Percentiles rank a stretch among this genome's conserved stretches.
Conservation (phyloP, 1,139 yeast species). For the Lizanozyma gosingica region DNA sequence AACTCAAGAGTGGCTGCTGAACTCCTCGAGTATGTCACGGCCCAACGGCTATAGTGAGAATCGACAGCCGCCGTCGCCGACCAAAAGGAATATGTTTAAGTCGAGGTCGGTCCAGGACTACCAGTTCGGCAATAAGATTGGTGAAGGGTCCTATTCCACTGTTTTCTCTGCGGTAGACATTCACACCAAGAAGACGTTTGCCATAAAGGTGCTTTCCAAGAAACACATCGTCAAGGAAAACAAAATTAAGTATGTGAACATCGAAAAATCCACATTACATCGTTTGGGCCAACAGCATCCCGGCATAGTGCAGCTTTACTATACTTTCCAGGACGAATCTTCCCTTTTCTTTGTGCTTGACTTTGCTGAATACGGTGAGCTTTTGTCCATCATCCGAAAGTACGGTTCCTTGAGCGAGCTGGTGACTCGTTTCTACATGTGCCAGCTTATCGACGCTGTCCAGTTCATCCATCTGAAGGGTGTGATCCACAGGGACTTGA, state of each 20-base stretch:
- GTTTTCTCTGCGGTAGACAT: conserved; percentile 82
- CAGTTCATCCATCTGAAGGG: conserved; percentile 67
- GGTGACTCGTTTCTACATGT: conserved; percentile 64
- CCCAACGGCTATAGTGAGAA: neutral
- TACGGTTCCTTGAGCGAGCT: conserved; percentile 72
- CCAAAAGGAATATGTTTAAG: conserved; percentile 7
- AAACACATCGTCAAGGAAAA: conserved; percentile 91
- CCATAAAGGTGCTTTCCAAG: conserved; percentile 86
- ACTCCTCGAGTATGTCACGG: too few species aligned
- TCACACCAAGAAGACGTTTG: conserved; percentile 66
- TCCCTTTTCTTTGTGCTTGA: conserved; percentile 88
- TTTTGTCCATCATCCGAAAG: conserved; percentile 68
- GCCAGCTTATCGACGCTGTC: conserved; percentile 56
- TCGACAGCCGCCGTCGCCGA: neutral
- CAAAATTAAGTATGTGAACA: conserved; percentile 91
- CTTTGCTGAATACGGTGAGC: conserved; percentile 88
- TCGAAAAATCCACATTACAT: conserved; percentile 88
- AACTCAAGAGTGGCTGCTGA: too few species aligned
- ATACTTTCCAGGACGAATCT: conserved; percentile 88
- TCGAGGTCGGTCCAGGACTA: conserved; percentile 76
- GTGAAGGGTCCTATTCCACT: conserved; percentile 95
- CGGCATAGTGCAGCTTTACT: conserved; percentile 81
- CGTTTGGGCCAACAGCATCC: conserved; percentile 67
- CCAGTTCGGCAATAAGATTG: conserved; percentile 76
- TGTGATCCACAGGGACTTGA: conserved; percentile 71